Evolutionary conservation across 2,329 filamentous ascomycete species (phyloP).

Genomic region (Aspergillus intermedius): DNA sequence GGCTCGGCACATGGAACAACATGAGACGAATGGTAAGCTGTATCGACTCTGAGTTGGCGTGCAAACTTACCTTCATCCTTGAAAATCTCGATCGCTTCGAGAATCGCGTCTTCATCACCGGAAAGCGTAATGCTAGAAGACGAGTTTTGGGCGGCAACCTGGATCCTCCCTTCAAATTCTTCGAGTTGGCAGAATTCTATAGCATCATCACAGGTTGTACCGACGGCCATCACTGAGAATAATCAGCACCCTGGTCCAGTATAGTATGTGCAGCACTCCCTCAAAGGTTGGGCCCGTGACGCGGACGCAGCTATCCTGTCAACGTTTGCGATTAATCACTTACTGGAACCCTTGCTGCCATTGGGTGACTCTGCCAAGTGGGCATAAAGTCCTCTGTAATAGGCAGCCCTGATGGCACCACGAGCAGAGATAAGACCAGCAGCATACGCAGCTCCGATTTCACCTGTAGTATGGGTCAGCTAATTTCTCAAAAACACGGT

Average conservation of each 20-base stretch:
- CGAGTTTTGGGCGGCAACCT: conserved; percentile 12
- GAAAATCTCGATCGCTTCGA: conserved; percentile 8
- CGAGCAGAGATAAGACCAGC: conserved; percentile 6
- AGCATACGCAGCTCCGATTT: conserved; percentile 16
- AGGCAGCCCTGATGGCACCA: conserved; percentile 40
- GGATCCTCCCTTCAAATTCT: conserved; percentile 16
- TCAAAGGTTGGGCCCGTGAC: no score
- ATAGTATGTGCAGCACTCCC: not conserved
- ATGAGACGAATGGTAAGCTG: conserved; percentile 36
- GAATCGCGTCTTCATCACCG: conserved; percentile 15
- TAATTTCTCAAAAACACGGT: not conserved
- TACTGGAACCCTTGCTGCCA: conserved; percentile 27
- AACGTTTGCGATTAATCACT: not conserved
- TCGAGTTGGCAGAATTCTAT: not conserved
- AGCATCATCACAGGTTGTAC: conserved; percentile 6
- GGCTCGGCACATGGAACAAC: conserved; percentile 22
- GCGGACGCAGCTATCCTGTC: no score
- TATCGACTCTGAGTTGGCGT: conserved; percentile 29
- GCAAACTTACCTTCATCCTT: conserved; percentile 15
- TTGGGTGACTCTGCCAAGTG: conserved; percentile 5
- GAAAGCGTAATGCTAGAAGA: not conserved
- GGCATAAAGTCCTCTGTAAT: conserved; percentile 35
- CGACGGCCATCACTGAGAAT: conserved; percentile 39
- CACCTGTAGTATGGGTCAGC: not conserved
- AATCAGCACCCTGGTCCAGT: not conserved